Base-by-base conservation (phyloP, 139 green algal genomes). In the Spirogloea muscicola region DNA sequence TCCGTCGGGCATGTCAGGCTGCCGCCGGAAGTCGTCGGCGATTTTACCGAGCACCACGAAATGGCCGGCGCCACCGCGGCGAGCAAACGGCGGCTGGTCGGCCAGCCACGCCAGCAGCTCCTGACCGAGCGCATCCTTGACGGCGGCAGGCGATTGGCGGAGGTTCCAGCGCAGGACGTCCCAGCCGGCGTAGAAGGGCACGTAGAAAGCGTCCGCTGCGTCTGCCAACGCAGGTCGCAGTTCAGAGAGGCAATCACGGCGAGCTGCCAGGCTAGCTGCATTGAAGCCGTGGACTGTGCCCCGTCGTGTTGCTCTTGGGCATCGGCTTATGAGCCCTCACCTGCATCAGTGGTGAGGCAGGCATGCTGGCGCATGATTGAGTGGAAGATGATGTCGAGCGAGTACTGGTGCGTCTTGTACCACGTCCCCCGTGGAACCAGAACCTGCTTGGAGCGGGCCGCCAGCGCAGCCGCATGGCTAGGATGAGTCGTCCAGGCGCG, bases 381-480 rank as follows among this genome's bases (percentile, higher is more conserved):
- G 34, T 60, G 38, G 25, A 72, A 61, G 2, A 46, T 13, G 4
- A 72, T 61, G 16, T 72, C 62, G 3, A 72, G 25, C 4, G 62
- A 62, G 34, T 60, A 72, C 40, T 72, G 62, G 4, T 72, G 38
- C 33, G 62, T 72, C 31, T 72, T 18, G 38, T 72, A 72, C 62
- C 62, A 72, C 9, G 59, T 33, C 18, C 31, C 18, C 40, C 5
- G 31, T 33, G 52, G 52, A 6, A 62, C 9, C 38, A 62, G 52
- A 62, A 62, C 31, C 6, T 5, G 6, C n/a, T n/a, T n/a, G n/a
- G n/a, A n/a, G n/a, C n/a, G n/a, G n/a, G n/a, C n/a, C n/a, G n/a
- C n/a, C n/a, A n/a, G n/a, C n/a, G n/a, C n/a, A n/a, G n/a, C n/a
- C n/a, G n/a, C n/a, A n/a, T n/a, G n/a, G n/a, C n/a, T n/a, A n/a